Evolutionary conservation across 768 basidiomycete species (phyloP), one percentile per base, ranked within the genome.

Genomic region (Leccinum aurantiacum): DNA sequence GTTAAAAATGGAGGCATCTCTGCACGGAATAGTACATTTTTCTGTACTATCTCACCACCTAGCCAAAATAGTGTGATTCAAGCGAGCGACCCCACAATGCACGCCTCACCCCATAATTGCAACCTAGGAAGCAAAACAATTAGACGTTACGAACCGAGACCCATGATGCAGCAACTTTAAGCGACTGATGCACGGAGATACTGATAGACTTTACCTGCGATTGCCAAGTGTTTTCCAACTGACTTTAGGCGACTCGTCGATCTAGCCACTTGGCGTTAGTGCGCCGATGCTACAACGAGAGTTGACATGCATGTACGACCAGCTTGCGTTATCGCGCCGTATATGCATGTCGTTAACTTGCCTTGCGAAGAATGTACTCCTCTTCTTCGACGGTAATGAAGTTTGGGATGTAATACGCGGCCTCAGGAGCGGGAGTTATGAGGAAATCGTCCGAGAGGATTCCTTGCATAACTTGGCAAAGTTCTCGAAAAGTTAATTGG

Each of bases 311-410:
- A 6, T 33, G 33, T 38, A 49, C 38, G 56, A 53, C 41, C 54
- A 27, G 10, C 52, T 22, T 47, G 54, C 35, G 50, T 27, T 19
- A 35, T 47, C 52, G 37, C 14, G 3, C 14, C 37, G n/a, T 44
- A 3, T 19, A 13, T 19, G 33, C 51, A 46, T 49, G 22, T 29
- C 17, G 6, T 53, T 57, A 57, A 66, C 63, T 65, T 60, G 88
- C 93, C 82, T 95, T 95, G 58, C 87, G 82, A 60, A 90, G 75
- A 38, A 95, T 75, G 70, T 90, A 89, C 41, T 78, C 76, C 68
- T 96, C 93, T 75, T 96, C 93, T 29, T 87, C 83, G 58, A 80
- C 82, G 57, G 84, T 84, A 38, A 90, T 77, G 71, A 94, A 95
- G 63, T 92, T 78, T 6, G 90, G 90, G 19, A 94, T 78, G 74